Evolutionary conservation across 2,329 filamentous ascomycete genomes (phyloP).

Genomic region (Neopestalotiopsis sp.): DNA sequence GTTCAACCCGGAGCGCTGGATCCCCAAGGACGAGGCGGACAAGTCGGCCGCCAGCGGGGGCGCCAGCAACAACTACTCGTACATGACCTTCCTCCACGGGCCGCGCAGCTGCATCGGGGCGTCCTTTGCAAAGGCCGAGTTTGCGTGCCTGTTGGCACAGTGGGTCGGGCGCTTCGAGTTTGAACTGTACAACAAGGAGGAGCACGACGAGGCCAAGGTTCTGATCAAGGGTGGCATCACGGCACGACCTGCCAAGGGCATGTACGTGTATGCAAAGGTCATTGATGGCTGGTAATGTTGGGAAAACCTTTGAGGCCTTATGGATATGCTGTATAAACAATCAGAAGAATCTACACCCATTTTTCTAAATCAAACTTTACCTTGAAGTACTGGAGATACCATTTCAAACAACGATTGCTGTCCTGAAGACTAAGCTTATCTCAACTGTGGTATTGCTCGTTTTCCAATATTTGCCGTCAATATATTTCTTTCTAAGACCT

Average conservation of each 20-base stretch:
- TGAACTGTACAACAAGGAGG: conserved; percentile 59
- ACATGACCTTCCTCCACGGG: conserved; percentile 85
- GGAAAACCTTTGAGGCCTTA: background rate
- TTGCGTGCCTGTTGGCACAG: conserved; percentile 80
- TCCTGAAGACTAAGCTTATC: background rate
- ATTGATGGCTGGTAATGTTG: conserved; percentile 68
- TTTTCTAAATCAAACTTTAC: no score
- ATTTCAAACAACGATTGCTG: background rate
- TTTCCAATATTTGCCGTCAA: background rate
- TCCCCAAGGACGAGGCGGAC: conserved; percentile 44
- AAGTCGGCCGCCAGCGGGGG: conserved; percentile 67
- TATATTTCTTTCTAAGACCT: background rate
- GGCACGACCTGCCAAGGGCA: conserved; percentile 72
- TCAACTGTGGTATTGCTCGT: background rate
- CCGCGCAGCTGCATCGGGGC: conserved; percentile 86
- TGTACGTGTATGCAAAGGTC: conserved; percentile 71
- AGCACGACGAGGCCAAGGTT: conserved; percentile 70
- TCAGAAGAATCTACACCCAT: background rate
- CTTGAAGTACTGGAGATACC: no score
- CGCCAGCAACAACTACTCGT: conserved; percentile 76
- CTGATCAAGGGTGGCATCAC: conserved; percentile 75
- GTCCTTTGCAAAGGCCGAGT: conserved; percentile 81
- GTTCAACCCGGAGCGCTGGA: conserved; percentile 84
- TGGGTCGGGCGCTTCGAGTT: conserved; percentile 79
- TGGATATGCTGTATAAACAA: background rate